Base-by-base conservation (phyloP, 176 grass and related monocot genomes). In the Triticum dicoccoides region DNA sequence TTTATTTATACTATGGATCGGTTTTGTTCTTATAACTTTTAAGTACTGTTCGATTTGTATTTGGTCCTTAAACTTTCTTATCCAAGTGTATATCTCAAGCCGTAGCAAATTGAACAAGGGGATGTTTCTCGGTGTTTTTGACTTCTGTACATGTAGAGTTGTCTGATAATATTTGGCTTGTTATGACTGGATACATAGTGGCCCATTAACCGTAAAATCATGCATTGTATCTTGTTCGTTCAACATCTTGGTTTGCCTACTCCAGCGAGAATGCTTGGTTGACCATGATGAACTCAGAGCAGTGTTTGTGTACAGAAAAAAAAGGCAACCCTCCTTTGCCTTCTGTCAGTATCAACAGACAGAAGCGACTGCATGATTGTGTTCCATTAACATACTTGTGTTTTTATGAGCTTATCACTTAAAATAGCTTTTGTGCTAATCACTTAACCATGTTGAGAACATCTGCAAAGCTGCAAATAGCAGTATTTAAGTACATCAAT, bases 11-110 rank as follows among this genome's bases (percentile, higher is more conserved):
- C 45, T 13, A 81, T 67, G 37, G 59, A 62, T 84, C n/a, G 5
- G 23, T 88, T 84, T 3, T 73, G 37, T 76, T 20, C 8, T 6
- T 84, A 32, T 38, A 84, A 77, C 24, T 65, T 63, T 83, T 27
- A 20, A 82, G 56, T 62, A 44, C 30, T 25, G 17, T 65, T 73
- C 30, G 18, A 73, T 75, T 83, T 83, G 29, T 87, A n/a, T 86
- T 83, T 66, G 73, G 27, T 62, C 15, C 12, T 81, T 37, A 21
- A 34, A 15, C 15, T 4, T 89, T 89, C 71, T 21, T 68, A 11
- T 54, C 4, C 0, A n/a, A 83, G 34, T 38, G 33, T 69, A 54
- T 37, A 17, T 54, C 66, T 33, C 17, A 80, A 80, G 23, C 54
- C 39, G 7, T 59, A 59, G 56, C 56, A 59, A 59, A 59, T 59